Evolutionary conservation across 495 filamentous ascomycete genomes (phyloP), one percentile per base, ranked within the genome.

Genomic region (Penicillium riverlandense): DNA sequence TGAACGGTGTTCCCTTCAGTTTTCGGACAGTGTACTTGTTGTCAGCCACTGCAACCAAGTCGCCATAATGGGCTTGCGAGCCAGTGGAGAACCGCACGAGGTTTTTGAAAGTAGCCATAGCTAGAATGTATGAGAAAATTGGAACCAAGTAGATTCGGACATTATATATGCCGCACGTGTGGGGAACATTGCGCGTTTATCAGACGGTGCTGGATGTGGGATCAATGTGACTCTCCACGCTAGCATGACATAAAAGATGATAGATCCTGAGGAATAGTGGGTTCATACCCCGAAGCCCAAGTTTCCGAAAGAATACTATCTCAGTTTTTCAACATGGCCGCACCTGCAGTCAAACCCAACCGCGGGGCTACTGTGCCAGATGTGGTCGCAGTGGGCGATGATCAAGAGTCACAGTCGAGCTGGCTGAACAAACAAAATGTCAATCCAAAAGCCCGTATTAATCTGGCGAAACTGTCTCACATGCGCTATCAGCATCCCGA

Each of bases 401-500:
- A 52, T 5, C 35, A 57, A 38, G 48, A 61, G 29, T 47, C 48
- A 9, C 41, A 49, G 4, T 11, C 16, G 28, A 40, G 49, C 43
- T 72, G 69, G 69, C 63, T 60, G 14, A 44, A 55, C 27, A 41
- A 44, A 29, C 49, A 54, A 10, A 41, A 45, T 33, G 67, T 71
- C 43, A 57, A 68, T 31, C 41, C 35, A 1, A 43, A 59, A 9
- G 45, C 52, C 28, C 69, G 68, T 29, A 50, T 71, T 41, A 52
- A 54, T 37, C 33, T 73, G 11, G 59, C 52, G 11, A 59, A 62
- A 39, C 29, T 71, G 9, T 48, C 55, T n/a, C 66, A 71, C 38
- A 70, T 72, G 66, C 52, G 67, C 14, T 72, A 72, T 39, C 67
- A 72, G 40, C 69, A 72, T 50, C 59, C 66, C 0, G 62, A 72